Conservation (phyloP, 106 monocot genomes). For the Narthecium ossifragum region DNA sequence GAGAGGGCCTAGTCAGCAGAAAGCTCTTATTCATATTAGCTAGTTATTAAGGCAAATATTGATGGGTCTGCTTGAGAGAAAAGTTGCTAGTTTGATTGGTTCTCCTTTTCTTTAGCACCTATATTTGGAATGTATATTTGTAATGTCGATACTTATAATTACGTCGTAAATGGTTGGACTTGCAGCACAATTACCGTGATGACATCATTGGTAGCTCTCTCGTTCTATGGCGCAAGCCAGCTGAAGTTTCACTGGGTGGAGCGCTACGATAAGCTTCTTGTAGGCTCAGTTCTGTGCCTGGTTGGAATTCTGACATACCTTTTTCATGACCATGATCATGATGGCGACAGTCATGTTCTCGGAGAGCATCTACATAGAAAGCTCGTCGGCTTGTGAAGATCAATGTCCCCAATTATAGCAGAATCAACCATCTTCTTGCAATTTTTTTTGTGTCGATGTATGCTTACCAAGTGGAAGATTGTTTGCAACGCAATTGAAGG, state of each 20-base stretch:
- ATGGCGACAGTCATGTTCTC: slow-evolving; percentile 14
- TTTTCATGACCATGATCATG: slow-evolving; percentile 73
- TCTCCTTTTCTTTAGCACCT: not conserved
- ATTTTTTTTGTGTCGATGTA: no score
- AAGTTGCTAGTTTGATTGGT: no score
- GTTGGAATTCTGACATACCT: slow-evolving; percentile 59
- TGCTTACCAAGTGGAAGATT: no score
- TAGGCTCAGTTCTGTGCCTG: slow-evolving; percentile 61
- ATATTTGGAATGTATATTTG: no score
- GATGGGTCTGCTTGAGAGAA: no score
- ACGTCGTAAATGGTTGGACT: not conserved
- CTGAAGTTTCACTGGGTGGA: slow-evolving; percentile 80
- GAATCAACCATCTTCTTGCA: no score
- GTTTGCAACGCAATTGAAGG: no score
- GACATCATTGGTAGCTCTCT: slow-evolving; percentile 71
- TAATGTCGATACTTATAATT: no score
- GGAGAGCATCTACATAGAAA: slow-evolving; percentile 42
- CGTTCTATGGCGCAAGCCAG: slow-evolving; percentile 71
- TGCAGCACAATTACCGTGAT: slow-evolving; percentile 73
- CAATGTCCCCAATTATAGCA: no score
- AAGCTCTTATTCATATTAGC: not conserved
- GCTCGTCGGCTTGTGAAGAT: slow-evolving; percentile 29
- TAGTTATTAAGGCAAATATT: not conserved
- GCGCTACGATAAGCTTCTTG: slow-evolving; percentile 76
- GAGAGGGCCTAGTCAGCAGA: not conserved